Conservation (phyloP, 495 filamentous ascomycete species). For the Cudoniella acicularis region DNA sequence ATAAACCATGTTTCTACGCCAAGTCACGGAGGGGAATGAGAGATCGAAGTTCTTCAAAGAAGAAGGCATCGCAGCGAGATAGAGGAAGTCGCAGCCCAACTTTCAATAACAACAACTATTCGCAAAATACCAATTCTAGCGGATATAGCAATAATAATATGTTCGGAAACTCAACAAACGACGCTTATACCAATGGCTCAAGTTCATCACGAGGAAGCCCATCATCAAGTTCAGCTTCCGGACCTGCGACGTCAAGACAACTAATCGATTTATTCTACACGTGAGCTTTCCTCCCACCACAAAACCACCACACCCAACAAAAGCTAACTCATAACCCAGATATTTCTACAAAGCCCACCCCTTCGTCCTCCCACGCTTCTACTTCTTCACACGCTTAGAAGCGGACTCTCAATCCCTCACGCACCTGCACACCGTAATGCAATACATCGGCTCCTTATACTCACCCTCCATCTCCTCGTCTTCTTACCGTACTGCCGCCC, state of each 20-base stretch:
- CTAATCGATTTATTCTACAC: conserved; percentile 52
- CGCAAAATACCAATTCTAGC: too few relatives aligned
- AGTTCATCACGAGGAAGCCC: not conserved
- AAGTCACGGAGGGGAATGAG: conserved; percentile 51
- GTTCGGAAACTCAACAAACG: not conserved
- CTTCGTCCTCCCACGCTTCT: conserved; percentile 45
- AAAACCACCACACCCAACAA: too few relatives aligned
- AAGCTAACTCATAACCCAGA: not conserved
- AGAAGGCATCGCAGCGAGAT: conserved; percentile 28
- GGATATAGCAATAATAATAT: too few relatives aligned
- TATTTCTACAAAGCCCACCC: conserved; percentile 60
- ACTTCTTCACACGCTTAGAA: conserved; percentile 31
- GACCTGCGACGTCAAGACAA: conserved; percentile 25
- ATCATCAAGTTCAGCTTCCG: conserved; percentile 14
- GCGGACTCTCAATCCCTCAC: conserved; percentile 26
- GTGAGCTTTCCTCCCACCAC: too few relatives aligned
- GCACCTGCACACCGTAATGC: conserved; percentile 48
- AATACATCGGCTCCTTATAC: conserved; percentile 54
- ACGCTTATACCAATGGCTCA: not conserved
- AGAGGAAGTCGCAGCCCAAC: conserved; percentile 5
- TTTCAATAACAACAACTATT: conserved; percentile 6
- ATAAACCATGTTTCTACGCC: conserved; percentile 43
- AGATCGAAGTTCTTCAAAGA: conserved; percentile 29
- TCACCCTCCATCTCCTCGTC: conserved; percentile 33
- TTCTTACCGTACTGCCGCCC: conserved; percentile 38